Evolutionary conservation across 2,329 filamentous ascomycete species (phyloP).

Genomic region (Neonectria neomacrospora): DNA sequence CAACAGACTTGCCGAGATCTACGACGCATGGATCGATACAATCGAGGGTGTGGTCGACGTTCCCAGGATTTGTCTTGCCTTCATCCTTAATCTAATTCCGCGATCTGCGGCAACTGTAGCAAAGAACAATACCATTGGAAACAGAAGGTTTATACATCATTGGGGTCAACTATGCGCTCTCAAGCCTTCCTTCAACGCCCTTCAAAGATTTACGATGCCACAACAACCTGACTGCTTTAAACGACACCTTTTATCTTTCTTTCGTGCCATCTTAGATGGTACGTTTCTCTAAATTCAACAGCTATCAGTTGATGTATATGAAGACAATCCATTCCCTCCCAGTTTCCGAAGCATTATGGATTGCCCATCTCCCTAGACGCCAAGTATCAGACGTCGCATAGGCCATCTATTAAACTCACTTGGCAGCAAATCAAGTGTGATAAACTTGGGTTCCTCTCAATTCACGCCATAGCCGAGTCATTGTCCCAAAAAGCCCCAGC

Average conservation of each 20-base stretch:
- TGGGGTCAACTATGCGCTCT: too few relatives aligned
- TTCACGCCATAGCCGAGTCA: not conserved
- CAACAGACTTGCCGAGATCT: slow-evolving; percentile 46
- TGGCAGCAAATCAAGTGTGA: too few relatives aligned
- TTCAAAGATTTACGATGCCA: too few relatives aligned
- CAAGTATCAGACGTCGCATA: too few relatives aligned
- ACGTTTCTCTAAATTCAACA: not conserved
- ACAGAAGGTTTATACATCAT: too few relatives aligned
- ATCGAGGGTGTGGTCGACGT: slow-evolving; percentile 39
- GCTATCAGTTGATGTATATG: too few relatives aligned
- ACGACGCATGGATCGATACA: slow-evolving; percentile 48
- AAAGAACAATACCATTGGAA: slow-evolving; percentile 24
- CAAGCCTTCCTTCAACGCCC: too few relatives aligned
- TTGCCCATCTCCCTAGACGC: too few relatives aligned
- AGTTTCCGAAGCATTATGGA: not conserved
- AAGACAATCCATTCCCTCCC: not conserved
- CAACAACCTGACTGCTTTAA: too few relatives aligned
- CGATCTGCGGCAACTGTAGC: slow-evolving; percentile 5
- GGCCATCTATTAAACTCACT: too few relatives aligned
- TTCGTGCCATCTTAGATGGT: not conserved
- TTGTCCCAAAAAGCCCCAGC: not conserved
- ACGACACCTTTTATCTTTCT: not conserved
- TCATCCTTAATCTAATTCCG: slow-evolving; percentile 18
- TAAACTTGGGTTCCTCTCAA: too few relatives aligned
- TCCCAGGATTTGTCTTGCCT: slow-evolving; percentile 15